phyloP scores from a whole-genome alignment of 1,284 basidiomycete species.

The Trametes pubescens region DNA sequence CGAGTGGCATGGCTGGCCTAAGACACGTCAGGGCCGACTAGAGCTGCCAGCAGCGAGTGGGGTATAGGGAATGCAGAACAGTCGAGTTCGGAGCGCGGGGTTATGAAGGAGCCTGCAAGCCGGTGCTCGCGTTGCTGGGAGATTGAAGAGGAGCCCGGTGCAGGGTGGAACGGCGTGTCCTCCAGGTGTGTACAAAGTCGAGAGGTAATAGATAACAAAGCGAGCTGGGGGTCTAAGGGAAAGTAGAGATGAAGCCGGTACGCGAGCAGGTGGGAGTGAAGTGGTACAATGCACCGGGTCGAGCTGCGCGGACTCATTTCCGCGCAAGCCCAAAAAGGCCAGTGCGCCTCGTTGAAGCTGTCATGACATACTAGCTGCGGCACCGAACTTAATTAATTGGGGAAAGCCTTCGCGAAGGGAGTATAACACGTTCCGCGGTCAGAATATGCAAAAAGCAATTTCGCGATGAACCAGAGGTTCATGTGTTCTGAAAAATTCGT shows the following conservation, averaged over 20 bases:
- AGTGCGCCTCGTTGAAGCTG: not conserved
- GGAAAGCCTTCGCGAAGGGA: not conserved
- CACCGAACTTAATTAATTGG: too few species aligned
- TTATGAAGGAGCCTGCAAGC: constrained; percentile 28
- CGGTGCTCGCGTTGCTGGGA: constrained; percentile 19
- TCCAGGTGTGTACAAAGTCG: not conserved
- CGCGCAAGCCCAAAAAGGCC: not conserved
- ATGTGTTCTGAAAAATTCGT: constrained; percentile 59
- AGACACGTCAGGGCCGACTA: constrained; percentile 6
- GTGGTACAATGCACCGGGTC: not conserved
- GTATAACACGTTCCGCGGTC: not conserved
- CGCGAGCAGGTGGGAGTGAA: constrained; percentile 7
- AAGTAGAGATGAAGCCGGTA: not conserved
- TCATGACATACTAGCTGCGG: too few species aligned
- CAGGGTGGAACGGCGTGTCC: constrained; percentile 14
- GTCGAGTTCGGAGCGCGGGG: constrained; percentile 16
- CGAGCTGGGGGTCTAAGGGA: not conserved
- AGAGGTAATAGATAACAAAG: constrained; percentile 6
- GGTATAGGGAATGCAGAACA: constrained; percentile 18
- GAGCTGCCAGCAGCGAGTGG: constrained; percentile 32
- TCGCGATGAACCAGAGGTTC: constrained; percentile 38
- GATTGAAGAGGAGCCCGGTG: constrained; percentile 14
- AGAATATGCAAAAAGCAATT: not conserved
- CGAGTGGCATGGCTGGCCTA: constrained; percentile 30
- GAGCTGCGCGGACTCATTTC: not conserved